These are phyloP conservation scores for Solanum pimpinellifolium DNA, from an alignment of 257 asterid genomes.

Conservation along the genomic window DNA sequence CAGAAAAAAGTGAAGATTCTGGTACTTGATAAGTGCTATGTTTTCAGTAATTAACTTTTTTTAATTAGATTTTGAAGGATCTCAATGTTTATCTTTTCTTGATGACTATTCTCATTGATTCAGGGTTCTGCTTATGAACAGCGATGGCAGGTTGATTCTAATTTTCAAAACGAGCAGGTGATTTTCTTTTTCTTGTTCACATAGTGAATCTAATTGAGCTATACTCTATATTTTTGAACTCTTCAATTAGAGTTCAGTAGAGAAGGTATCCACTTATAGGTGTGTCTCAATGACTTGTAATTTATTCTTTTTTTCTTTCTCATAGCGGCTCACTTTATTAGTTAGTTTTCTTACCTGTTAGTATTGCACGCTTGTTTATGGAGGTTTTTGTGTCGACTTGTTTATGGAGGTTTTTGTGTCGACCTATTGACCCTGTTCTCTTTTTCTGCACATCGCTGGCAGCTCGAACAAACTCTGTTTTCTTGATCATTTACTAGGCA, in stretches of 20 bases:
- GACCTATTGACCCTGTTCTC: background rate
- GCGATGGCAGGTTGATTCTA: conserved; percentile 65
- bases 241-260: background rate
- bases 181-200: conserved; percentile 8
- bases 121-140: conserved; percentile 63
- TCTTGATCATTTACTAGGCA: background rate
- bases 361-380: background rate
- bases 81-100: background rate
- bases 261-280: background rate
- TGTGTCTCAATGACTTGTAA: background rate
- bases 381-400: background rate
- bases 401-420: background rate
- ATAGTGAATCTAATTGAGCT: background rate
- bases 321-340: background rate
- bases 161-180: conserved; percentile 84
- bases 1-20: conserved; percentile 70
- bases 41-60: background rate
- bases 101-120: conserved; percentile 1
- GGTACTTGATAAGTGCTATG: conserved; percentile 34
- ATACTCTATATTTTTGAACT: background rate
- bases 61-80: background rate
- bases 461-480: background rate
- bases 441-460: background rate
- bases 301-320: background rate
- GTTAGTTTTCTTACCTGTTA: background rate